phyloP scores from a whole-genome alignment of 345 rosid genomes.

The Turnera subulata region DNA sequence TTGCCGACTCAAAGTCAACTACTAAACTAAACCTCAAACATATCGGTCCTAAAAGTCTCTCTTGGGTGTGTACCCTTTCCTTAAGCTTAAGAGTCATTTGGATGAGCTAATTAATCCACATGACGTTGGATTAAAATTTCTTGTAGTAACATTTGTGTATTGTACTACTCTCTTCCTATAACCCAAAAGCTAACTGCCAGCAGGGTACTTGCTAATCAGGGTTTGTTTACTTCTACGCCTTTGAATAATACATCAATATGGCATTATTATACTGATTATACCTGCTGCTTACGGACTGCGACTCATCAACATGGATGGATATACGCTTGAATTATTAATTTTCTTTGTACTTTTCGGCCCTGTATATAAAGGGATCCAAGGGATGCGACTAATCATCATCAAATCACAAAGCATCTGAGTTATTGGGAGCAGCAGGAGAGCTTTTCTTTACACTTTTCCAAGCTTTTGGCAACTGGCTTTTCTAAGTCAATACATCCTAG shows the following conservation, averaged over 20 bases:
- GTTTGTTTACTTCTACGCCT: neutral
- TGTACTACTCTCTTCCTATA: too few species aligned
- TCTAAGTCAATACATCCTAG: neutral
- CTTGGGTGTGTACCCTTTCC: conserved; percentile 5
- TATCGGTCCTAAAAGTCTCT: neutral
- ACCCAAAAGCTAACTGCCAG: too few species aligned
- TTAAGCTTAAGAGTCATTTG: neutral
- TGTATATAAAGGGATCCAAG: neutral
- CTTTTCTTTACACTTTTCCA: conserved; percentile 1
- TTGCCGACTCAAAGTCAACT: conserved; percentile 3
- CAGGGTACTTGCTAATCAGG: too few species aligned
- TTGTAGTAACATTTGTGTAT: too few species aligned
- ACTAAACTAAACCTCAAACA: conserved; percentile 1
- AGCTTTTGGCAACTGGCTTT: neutral
- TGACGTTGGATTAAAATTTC: too few species aligned
- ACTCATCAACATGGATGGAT: too few species aligned
- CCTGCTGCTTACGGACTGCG: too few species aligned
- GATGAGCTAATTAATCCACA: too few species aligned
- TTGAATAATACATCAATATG: too few species aligned
- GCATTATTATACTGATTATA: too few species aligned
- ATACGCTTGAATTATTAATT: too few species aligned
- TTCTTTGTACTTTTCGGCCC: too few species aligned
- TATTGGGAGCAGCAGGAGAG: neutral
- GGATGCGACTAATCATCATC: neutral
- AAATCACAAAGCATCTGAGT: neutral